A percentile compares a stretch with the other conserved stretches of the same genome.
These are phyloP conservation scores for Vigna reflexopilosa DNA, from an alignment of 306 rosid species.

Conservation along the genomic window DNA sequence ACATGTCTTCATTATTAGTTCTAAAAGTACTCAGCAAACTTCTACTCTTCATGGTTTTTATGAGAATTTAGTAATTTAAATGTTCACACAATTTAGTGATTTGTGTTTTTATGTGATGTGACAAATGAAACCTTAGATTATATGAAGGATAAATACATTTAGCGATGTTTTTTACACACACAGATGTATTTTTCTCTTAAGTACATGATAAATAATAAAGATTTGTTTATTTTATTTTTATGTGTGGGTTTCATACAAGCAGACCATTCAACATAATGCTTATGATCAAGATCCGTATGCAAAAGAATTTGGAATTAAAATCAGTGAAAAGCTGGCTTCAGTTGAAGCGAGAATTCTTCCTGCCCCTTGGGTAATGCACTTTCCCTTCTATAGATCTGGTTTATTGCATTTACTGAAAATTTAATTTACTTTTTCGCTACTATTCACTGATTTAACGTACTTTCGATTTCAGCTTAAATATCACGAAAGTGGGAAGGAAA, in stretches of 20 bases:
- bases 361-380: conserved; percentile 84
- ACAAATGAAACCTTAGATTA: neutral
- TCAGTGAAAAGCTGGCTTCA: conserved; percentile 88
- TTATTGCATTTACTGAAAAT: conserved; percentile 27
- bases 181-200: neutral
- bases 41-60: conserved; percentile 12
- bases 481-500: conserved; percentile 90
- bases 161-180: neutral
- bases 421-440: neutral
- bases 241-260: conserved; percentile 7
- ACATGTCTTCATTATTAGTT: neutral
- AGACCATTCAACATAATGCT: conserved; percentile 83
- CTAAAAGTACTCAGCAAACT: conserved; percentile 5
- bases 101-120: neutral
- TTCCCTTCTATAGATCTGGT: conserved; percentile 19
- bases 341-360: conserved; percentile 97
- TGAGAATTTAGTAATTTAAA: neutral
- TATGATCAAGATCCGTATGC: conserved; percentile 89
- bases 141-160: conserved; percentile 17
- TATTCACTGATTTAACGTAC: conserved; percentile 30
- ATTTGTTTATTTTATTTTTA: conserved; percentile 14
- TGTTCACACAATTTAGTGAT: conserved; percentile 5
- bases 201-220: neutral
- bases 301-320: conserved; percentile 85
- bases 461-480: conserved; percentile 74